These are phyloP conservation scores for Suhomyces kilbournensis DNA, from an alignment of 805 yeast genomes.

Conservation along the genomic window DNA sequence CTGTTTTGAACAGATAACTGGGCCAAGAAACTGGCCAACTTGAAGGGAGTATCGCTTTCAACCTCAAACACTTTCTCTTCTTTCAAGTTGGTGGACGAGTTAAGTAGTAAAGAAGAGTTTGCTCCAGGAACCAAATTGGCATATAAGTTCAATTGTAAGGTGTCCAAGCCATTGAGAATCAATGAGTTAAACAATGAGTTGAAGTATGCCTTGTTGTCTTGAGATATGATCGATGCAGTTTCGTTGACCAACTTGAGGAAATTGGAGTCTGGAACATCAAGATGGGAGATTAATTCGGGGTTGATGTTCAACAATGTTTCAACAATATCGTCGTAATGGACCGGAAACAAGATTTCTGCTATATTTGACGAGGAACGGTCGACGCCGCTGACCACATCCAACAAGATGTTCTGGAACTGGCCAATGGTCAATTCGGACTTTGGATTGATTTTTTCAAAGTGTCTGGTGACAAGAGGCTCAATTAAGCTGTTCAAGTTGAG, in stretches of 20 bases:
- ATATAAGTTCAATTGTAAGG: conserved; percentile 32
- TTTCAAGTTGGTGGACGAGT: conserved; percentile 8
- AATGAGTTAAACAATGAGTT: conserved; percentile 29
- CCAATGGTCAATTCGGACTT: conserved; percentile 64
- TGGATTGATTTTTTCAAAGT: conserved; percentile 65
- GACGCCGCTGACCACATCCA: conserved; percentile 14
- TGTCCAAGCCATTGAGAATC: conserved; percentile 32
- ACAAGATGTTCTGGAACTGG: conserved; percentile 49
- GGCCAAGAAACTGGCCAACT: conserved; percentile 69
- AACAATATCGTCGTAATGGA: conserved; percentile 35
- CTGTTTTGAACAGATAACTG: conserved; percentile 64
- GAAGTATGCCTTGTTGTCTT: conserved; percentile 23
- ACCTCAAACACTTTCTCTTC: conserved; percentile 16
- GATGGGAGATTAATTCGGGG: conserved; percentile 37
- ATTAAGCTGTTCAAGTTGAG: conserved; percentile 50
- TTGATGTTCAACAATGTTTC: conserved; percentile 49
- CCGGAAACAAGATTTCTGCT: conserved; percentile 30
- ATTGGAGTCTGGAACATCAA: conserved; percentile 35
- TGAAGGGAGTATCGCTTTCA: conserved; percentile 27
- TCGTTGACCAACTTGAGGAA: conserved; percentile 43
- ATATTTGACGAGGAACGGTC: conserved; percentile 6
- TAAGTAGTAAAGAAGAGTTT: conserved; percentile 7
- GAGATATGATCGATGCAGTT: conserved; percentile 40
- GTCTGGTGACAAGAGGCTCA: conserved; percentile 53
- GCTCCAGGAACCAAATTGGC: conserved; percentile 22